Evolutionary conservation across 176 grass and related monocot species (phyloP).

Genomic region (Secale cereale): DNA sequence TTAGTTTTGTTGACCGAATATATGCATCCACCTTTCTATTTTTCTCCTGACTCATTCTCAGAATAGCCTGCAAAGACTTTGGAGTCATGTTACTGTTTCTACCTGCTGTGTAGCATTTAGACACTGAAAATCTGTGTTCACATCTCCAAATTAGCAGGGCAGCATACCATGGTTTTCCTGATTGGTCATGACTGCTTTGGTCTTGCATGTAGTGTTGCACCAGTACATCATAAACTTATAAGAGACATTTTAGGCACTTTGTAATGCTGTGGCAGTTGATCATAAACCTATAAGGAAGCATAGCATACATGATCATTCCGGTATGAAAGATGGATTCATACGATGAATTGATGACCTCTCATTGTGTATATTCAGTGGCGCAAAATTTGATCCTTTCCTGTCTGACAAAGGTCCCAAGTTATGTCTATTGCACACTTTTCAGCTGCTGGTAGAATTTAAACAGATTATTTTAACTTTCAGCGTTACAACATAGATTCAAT

Average conservation of each 20-base stretch:
- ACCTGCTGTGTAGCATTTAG: not conserved
- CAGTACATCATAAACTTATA: not conserved
- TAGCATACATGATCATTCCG: not conserved
- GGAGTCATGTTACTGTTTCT: not conserved
- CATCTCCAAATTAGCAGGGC: not conserved
- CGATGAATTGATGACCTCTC: not conserved
- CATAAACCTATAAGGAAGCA: not conserved
- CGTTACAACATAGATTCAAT: slow-evolving; percentile 62
- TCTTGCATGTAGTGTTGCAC: not conserved
- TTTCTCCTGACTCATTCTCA: not conserved
- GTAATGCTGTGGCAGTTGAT: not conserved
- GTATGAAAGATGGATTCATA: not conserved
- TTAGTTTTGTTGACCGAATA: not conserved
- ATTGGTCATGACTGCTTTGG: not conserved
- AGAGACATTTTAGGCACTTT: not conserved
- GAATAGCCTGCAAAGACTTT: not conserved
- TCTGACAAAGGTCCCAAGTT: slow-evolving; percentile 1
- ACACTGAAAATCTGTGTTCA: not conserved
- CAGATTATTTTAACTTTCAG: slow-evolving; percentile 42
- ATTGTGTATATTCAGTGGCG: not conserved
- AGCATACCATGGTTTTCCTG: not conserved
- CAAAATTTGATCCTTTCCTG: not conserved
- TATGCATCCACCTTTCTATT: not conserved
- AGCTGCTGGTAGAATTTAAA: not conserved
- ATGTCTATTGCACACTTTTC: not conserved